phyloP scores from a whole-genome alignment of 257 asterid genomes.

The Perilla frutescens region DNA sequence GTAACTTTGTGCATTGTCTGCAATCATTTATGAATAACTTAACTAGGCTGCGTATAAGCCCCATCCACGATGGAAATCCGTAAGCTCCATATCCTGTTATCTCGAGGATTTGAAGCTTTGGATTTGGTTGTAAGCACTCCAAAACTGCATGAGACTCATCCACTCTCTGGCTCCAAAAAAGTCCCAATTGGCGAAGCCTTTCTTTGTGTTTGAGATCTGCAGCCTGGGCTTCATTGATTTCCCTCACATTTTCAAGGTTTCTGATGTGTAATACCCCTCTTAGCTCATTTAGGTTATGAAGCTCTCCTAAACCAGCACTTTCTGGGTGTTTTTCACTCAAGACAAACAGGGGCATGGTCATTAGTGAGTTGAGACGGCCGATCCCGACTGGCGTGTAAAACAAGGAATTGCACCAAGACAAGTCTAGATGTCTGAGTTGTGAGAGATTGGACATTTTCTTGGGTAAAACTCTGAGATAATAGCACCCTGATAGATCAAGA shows the following conservation, averaged over 20 bases:
- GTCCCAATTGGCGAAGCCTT: constrained; percentile 16
- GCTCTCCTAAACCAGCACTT: constrained; percentile 5
- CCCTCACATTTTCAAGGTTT: constrained; percentile 22
- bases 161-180: constrained; percentile 15
- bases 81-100: constrained; percentile 4
- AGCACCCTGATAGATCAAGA: constrained; percentile 13
- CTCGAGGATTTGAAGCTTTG: background rate
- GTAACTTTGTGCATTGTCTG: background rate
- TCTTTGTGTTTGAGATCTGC: constrained; percentile 10
- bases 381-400: background rate
- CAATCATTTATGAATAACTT: constrained; percentile 14
- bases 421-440: constrained; percentile 17
- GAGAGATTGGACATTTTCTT: background rate
- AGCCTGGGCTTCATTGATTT: background rate
- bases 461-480: constrained; percentile 18
- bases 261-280: background rate
- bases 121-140: constrained; percentile 25
- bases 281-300: background rate
- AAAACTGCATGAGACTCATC: background rate
- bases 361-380: background rate
- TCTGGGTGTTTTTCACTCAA: background rate
- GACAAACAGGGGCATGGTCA: constrained; percentile 25
- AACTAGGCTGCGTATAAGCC: background rate
- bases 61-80: constrained; percentile 24
- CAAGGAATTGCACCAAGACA: constrained; percentile 26